phyloP scores from a whole-genome alignment of 345 rosid genomes.

The Eutrema japonicum region DNA sequence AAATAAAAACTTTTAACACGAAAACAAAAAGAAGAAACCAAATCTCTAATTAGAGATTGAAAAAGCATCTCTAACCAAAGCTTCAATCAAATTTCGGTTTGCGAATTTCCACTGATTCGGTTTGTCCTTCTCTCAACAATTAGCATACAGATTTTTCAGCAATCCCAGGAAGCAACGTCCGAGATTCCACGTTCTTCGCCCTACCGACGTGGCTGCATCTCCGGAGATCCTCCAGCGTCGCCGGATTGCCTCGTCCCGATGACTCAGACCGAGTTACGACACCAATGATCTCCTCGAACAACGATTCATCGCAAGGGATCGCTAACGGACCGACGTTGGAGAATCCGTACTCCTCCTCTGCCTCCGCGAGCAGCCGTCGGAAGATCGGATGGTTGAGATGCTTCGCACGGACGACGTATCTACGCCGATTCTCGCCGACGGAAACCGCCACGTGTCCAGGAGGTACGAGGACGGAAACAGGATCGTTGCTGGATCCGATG shows the following conservation, averaged over 20 bases:
- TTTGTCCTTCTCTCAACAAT: not conserved
- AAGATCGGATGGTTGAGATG: conserved; percentile 88
- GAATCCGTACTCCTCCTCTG: conserved; percentile 95
- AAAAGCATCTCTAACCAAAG: conserved; percentile 42
- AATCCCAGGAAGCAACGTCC: conserved; percentile 65
- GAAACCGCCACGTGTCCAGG: conserved; percentile 82
- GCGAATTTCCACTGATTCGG: conserved; percentile 21
- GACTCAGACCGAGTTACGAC: conserved; percentile 52
- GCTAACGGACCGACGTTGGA: conserved; percentile 64
- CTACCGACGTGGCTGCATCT: conserved; percentile 61
- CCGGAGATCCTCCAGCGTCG: conserved; percentile 53
- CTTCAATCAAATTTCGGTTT: not conserved
- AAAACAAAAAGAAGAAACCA: not conserved
- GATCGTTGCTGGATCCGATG: conserved; percentile 35
- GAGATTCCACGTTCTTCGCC: conserved; percentile 49
- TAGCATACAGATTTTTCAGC: conserved; percentile 47
- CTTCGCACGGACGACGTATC: conserved; percentile 76
- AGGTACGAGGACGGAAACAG: conserved; percentile 58
- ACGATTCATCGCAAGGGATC: conserved; percentile 80
- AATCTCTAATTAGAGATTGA: conserved; percentile 33
- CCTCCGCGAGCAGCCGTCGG: conserved; percentile 58
- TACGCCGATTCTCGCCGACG: conserved; percentile 59
- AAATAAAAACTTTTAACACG: conserved; percentile 1
- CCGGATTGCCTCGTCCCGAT: conserved; percentile 32
- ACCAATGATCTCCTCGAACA: conserved; percentile 73